Evolutionary conservation across 148 eudicot genomes (phyloP).

Genomic region (Rhododendron williamsianum): DNA sequence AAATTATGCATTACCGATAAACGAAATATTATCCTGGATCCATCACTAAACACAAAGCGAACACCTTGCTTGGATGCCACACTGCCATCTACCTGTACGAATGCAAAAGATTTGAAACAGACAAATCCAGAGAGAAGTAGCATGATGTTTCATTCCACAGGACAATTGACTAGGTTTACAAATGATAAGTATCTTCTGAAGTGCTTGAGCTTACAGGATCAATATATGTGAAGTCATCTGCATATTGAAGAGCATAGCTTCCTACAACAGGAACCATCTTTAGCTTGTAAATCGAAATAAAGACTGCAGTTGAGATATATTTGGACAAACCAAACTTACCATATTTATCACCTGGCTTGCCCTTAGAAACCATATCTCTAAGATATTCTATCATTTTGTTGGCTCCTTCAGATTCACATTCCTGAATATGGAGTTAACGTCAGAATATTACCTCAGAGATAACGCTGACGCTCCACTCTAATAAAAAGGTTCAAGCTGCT

Average conservation of each 20-base stretch:
- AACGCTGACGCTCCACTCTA: background rate
- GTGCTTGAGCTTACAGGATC: constrained; percentile 75
- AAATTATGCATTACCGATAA: constrained; percentile 50
- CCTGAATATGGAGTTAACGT: constrained; percentile 34
- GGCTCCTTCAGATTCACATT: constrained; percentile 98
- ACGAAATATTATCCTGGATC: constrained; percentile 89
- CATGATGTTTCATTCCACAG: background rate
- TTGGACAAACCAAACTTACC: constrained; percentile 36
- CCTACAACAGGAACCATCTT: constrained; percentile 37
- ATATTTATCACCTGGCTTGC: constrained; percentile 76
- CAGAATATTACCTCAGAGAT: background rate
- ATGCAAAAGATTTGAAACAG: background rate
- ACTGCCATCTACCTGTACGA: constrained; percentile 77
- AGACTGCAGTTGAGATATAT: background rate
- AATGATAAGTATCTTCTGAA: background rate
- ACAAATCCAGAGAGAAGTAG: background rate
- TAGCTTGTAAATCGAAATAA: constrained; percentile 10
- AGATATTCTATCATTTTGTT: constrained; percentile 85
- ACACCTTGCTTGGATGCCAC: constrained; percentile 92
- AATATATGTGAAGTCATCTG: constrained; percentile 86
- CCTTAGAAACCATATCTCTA: constrained; percentile 67
- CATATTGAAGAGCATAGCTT: constrained; percentile 62
- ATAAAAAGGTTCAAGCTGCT: constrained; percentile 1
- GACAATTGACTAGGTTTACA: background rate
- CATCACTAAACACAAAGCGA: constrained; percentile 91